phyloP scores from a whole-genome alignment of 768 basidiomycete genomes.

The Kwoniella sp. region DNA sequence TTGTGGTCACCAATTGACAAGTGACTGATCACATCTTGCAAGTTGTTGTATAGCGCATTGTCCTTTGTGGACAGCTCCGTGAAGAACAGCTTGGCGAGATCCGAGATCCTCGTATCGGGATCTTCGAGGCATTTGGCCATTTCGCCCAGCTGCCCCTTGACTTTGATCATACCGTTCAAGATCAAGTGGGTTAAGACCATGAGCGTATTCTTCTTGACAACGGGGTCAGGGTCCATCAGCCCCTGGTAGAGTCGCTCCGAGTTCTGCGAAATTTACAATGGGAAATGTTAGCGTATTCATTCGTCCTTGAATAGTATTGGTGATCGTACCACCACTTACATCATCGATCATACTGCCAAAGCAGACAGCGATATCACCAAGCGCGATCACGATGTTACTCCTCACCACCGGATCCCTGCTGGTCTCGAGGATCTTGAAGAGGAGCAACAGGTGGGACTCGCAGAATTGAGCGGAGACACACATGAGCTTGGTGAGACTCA shows the following conservation, averaged over 20 bases:
- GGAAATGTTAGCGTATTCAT: too few relatives aligned
- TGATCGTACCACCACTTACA: constrained; percentile 63
- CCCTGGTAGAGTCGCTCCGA: constrained; percentile 88
- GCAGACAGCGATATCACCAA: constrained; percentile 97
- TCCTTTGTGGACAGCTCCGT: constrained; percentile 94
- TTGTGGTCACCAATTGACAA: constrained; percentile 86
- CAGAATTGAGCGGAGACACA: constrained; percentile 94
- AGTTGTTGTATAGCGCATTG: constrained; percentile 97
- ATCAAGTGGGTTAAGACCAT: constrained; percentile 98
- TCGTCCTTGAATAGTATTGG: neutral
- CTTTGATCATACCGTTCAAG: constrained; percentile 98
- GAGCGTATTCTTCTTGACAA: constrained; percentile 98
- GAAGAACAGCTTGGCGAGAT: constrained; percentile 98
- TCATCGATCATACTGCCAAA: constrained; percentile 97
- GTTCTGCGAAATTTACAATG: constrained; percentile 37
- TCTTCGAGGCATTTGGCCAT: constrained; percentile 99
- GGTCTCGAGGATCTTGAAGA: constrained; percentile 93
- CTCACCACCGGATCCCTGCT: constrained; percentile 86
- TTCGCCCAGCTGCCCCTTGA: constrained; percentile 97
- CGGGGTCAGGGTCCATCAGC: constrained; percentile 77
- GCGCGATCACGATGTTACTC: constrained; percentile 94
- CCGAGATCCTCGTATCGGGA: constrained; percentile 78
- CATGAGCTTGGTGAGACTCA: constrained; percentile 93
- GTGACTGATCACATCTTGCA: constrained; percentile 97
- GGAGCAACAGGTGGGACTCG: constrained; percentile 79